Evolutionary conservation across 2,329 filamentous ascomycete genomes (phyloP).

Genomic region (Aspergillus brunneoviolaceus): DNA sequence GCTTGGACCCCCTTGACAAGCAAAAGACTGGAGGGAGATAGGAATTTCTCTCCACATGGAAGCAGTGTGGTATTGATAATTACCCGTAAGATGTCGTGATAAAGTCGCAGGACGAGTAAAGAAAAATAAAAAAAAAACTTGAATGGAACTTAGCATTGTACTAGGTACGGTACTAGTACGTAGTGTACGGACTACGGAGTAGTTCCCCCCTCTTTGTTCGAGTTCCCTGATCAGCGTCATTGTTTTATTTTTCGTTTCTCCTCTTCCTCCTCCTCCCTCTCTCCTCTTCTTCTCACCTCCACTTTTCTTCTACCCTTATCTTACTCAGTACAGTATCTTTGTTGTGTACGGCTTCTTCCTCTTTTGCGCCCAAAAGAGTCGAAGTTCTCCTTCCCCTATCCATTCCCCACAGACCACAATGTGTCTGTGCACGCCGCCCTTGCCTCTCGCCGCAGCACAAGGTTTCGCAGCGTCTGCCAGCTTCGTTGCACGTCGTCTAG

Average conservation of each 20-base stretch:
- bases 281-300: not conserved
- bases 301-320: not conserved
- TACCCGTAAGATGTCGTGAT: not conserved
- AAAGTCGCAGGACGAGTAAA: too few relatives aligned
- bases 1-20: not conserved
- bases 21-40: too few relatives aligned
- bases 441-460: slow-evolving; percentile 20
- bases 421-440: slow-evolving; percentile 31
- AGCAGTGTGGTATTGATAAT: not conserved
- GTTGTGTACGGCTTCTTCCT: slow-evolving; percentile 3
- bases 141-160: too few relatives aligned
- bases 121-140: too few relatives aligned
- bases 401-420: slow-evolving; percentile 21
- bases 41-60: not conserved
- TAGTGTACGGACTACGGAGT: too few relatives aligned
- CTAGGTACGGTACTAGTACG: too few relatives aligned
- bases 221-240: slow-evolving; percentile 8
- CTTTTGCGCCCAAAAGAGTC: slow-evolving; percentile 15
- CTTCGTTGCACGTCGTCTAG: slow-evolving; percentile 31
- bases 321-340: not conserved
- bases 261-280: slow-evolving; percentile 1
- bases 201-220: not conserved
- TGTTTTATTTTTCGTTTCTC: slow-evolving; percentile 4
- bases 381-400: slow-evolving; percentile 1
- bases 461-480: slow-evolving; percentile 32